A percentile compares a stretch with the other conserved stretches of the same genome.
These are phyloP conservation scores for Eurotiales sp. DNA, from an alignment of 2,329 filamentous ascomycete species.

Conservation along the genomic window DNA sequence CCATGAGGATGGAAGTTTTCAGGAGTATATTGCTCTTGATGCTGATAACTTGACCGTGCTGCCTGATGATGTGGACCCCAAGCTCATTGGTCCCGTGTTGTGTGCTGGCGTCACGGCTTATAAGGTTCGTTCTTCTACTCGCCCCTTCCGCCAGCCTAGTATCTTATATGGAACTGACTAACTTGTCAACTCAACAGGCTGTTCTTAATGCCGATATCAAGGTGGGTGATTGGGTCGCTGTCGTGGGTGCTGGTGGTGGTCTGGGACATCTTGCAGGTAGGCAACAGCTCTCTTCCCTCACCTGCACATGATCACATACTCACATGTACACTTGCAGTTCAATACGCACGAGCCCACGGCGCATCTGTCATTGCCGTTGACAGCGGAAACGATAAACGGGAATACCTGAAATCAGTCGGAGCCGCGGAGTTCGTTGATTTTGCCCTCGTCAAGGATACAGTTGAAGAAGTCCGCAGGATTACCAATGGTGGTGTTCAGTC, in stretches of 20 bases:
- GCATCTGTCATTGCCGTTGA: constrained; percentile 44
- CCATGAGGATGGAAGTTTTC: constrained; percentile 46
- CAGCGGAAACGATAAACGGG: constrained; percentile 34
- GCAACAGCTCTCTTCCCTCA: neutral
- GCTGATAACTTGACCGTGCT: constrained; percentile 42
- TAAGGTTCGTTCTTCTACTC: constrained; percentile 27
- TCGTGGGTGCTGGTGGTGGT: constrained; percentile 46
- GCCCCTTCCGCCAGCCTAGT: too few species aligned
- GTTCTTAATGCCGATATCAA: constrained; percentile 40
- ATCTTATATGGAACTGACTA: neutral
- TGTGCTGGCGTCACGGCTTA: constrained; percentile 46
- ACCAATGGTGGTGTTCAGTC: constrained; percentile 40
- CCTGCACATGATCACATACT: neutral
- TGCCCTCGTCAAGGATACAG: constrained; percentile 27
- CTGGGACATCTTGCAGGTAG: constrained; percentile 44
- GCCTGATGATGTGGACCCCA: constrained; percentile 41
- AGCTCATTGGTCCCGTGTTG: constrained; percentile 39
- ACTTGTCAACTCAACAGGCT: constrained; percentile 25
- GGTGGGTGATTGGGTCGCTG: constrained; percentile 40
- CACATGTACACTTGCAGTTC: constrained; percentile 26
- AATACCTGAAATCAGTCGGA: constrained; percentile 38
- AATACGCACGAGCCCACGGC: constrained; percentile 42
- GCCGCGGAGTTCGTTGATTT: constrained; percentile 43
- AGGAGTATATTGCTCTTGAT: constrained; percentile 44
- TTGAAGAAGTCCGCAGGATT: constrained; percentile 32